Conservation (phyloP, 176 grass and related monocot species). For the Bromus sterilis region DNA sequence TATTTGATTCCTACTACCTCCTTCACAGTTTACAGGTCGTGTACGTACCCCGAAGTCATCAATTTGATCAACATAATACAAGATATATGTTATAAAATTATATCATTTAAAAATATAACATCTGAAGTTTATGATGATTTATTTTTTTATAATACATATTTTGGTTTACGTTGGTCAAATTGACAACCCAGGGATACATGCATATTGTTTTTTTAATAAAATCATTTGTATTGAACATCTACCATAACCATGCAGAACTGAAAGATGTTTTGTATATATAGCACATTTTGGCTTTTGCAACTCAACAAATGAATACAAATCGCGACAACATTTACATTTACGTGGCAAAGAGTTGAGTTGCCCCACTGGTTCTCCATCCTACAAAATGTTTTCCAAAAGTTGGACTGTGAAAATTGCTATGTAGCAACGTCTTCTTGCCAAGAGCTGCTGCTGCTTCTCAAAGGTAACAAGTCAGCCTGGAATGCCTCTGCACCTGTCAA, state of each 20-base stretch:
- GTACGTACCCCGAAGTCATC: too few species aligned
- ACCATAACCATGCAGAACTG: neutral
- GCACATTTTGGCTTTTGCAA: slow-evolving; percentile 31
- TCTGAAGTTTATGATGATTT: too few species aligned
- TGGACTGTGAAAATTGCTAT: neutral
- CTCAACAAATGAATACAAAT: slow-evolving; percentile 26
- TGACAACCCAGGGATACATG: too few species aligned
- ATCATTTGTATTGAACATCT: neutral
- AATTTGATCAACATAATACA: too few species aligned
- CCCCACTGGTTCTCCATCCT: slow-evolving; percentile 22
- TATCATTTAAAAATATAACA: too few species aligned
- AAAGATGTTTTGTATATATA: neutral
- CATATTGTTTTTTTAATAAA: too few species aligned
- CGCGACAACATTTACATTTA: slow-evolving; percentile 17
- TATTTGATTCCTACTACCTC: too few species aligned
- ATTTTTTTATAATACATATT: too few species aligned
- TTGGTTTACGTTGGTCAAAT: too few species aligned
- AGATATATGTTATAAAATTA: too few species aligned
- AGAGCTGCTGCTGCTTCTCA: slow-evolving; percentile 2
- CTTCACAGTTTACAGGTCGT: too few species aligned
- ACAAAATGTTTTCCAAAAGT: slow-evolving; percentile 17
- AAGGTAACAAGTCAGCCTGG: slow-evolving; percentile 7
- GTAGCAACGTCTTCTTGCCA: neutral
- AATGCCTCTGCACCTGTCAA: slow-evolving; percentile 2
- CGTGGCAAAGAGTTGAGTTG: neutral